These are phyloP conservation scores for Cercospora zeina DNA, from an alignment of 2,329 filamentous ascomycete genomes.

Conservation along the genomic window DNA sequence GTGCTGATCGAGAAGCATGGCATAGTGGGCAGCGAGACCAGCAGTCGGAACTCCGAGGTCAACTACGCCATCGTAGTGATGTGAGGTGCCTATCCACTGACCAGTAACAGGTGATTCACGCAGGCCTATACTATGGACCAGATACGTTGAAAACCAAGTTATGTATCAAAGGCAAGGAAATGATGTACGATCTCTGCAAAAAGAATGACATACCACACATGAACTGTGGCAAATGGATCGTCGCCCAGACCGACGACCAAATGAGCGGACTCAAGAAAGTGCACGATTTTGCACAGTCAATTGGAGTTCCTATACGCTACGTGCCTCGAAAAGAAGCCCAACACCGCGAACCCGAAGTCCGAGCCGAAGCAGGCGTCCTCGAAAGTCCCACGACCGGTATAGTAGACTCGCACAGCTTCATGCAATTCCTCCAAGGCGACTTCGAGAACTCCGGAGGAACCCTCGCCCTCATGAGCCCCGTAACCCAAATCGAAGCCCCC, in stretches of 20 bases:
- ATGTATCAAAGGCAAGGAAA: slow-evolving; percentile 72
- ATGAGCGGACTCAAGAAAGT: slow-evolving; percentile 61
- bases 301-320: slow-evolving; percentile 71
- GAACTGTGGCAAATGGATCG: slow-evolving; percentile 89
- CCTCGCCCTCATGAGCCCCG: slow-evolving; percentile 66
- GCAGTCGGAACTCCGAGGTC: slow-evolving; percentile 83
- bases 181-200: slow-evolving; percentile 77
- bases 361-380: slow-evolving; percentile 70
- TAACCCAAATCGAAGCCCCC: slow-evolving; percentile 59
- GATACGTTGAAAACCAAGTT: slow-evolving; percentile 76
- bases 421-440: slow-evolving; percentile 74
- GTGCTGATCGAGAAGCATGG: slow-evolving; percentile 79
- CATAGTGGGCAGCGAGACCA: slow-evolving; percentile 78
- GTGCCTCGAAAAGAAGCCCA: slow-evolving; percentile 63
- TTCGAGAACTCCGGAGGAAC: slow-evolving; percentile 77
- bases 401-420: slow-evolving; percentile 80
- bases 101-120: slow-evolving; percentile 74
- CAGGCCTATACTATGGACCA: slow-evolving; percentile 84
- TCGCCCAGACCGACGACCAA: slow-evolving; percentile 77
- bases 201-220: slow-evolving; percentile 66
- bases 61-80: slow-evolving; percentile 3
- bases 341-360: slow-evolving; percentile 71
- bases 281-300: slow-evolving; percentile 54
- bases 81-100: neutral
- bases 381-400: slow-evolving; percentile 87